A percentile compares a stretch with the other conserved stretches of the same genome.
Evolutionary conservation across 176 grass and related monocot species (phyloP).

Genomic region (Coix lacrymajobi): DNA sequence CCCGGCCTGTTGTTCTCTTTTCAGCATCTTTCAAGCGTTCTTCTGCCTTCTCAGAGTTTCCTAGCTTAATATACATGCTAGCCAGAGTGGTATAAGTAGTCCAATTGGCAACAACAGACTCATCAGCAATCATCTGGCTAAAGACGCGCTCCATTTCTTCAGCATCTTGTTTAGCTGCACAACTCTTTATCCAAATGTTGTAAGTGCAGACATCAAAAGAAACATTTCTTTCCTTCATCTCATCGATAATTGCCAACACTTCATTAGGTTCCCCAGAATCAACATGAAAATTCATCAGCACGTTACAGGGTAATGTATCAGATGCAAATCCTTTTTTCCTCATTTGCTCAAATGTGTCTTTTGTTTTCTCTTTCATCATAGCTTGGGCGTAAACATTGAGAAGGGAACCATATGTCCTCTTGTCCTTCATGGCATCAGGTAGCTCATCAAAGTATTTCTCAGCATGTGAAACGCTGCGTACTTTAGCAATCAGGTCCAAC

Average conservation of each 20-base stretch:
- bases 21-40: slow-evolving; percentile 77
- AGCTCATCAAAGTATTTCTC: slow-evolving; percentile 76
- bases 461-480: slow-evolving; percentile 50
- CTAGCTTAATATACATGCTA: slow-evolving; percentile 74
- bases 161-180: slow-evolving; percentile 65
- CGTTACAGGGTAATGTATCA: slow-evolving; percentile 82
- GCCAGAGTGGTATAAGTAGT: slow-evolving; percentile 83
- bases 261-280: slow-evolving; percentile 61
- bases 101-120: slow-evolving; percentile 74
- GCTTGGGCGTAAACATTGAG: slow-evolving; percentile 77
- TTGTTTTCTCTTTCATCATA: slow-evolving; percentile 76
- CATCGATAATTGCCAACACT: slow-evolving; percentile 41
- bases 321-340: slow-evolving; percentile 55
- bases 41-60: slow-evolving; percentile 68
- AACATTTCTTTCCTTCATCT: slow-evolving; percentile 75
- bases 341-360: slow-evolving; percentile 60
- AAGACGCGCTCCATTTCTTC: slow-evolving; percentile 63
- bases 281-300: slow-evolving; percentile 86
- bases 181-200: slow-evolving; percentile 89
- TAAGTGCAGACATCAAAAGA: slow-evolving; percentile 68
- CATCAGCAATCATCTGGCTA: slow-evolving; percentile 60
- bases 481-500: slow-evolving; percentile 81
- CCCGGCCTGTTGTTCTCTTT: slow-evolving; percentile 66
- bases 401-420: slow-evolving; percentile 75
- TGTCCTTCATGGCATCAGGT: slow-evolving; percentile 70